These are phyloP conservation scores for Chytriomyces confervae DNA, from an alignment of 192 early-diverging fungal species.

Conservation along the genomic window DNA sequence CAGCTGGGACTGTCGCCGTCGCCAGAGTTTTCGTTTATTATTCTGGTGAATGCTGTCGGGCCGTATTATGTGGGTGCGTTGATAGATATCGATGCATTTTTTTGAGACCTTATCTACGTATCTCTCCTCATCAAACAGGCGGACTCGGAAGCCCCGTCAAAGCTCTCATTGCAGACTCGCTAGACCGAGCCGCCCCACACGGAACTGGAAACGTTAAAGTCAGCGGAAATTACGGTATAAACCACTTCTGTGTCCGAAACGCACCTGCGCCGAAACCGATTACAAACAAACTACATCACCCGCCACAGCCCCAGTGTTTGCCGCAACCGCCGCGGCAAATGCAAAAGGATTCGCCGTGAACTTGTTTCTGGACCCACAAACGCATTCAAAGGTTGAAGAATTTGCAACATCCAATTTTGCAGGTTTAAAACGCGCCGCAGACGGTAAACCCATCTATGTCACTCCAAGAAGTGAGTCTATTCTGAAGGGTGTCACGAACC, in stretches of 20 bases:
- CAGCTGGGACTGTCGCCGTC: slow-evolving; percentile 62
- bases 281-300: background rate
- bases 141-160: slow-evolving; percentile 66
- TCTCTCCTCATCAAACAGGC: slow-evolving; percentile 42
- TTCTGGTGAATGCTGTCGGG: slow-evolving; percentile 74
- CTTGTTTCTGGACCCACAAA: slow-evolving; percentile 73
- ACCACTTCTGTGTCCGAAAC: slow-evolving; percentile 20
- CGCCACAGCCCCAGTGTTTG: slow-evolving; percentile 55
- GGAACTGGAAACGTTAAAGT: slow-evolving; percentile 69
- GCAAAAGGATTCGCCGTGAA: slow-evolving; percentile 71
- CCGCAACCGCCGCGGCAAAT: slow-evolving; percentile 64
- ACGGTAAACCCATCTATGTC: slow-evolving; percentile 62
- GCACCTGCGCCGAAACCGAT: background rate
- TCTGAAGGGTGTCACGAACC: slow-evolving; percentile 73
- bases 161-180: slow-evolving; percentile 67
- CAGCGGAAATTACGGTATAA: slow-evolving; percentile 72
- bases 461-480: slow-evolving; percentile 69
- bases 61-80: slow-evolving; percentile 59
- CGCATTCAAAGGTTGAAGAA: slow-evolving; percentile 71
- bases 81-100: background rate
- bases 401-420: slow-evolving; percentile 83
- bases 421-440: slow-evolving; percentile 47
- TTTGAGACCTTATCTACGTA: too few relatives aligned
- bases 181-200: slow-evolving; percentile 68
- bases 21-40: slow-evolving; percentile 65